Base-by-base conservation (phyloP, 768 basidiomycete genomes). In the Wakefieldia striispora region DNA sequence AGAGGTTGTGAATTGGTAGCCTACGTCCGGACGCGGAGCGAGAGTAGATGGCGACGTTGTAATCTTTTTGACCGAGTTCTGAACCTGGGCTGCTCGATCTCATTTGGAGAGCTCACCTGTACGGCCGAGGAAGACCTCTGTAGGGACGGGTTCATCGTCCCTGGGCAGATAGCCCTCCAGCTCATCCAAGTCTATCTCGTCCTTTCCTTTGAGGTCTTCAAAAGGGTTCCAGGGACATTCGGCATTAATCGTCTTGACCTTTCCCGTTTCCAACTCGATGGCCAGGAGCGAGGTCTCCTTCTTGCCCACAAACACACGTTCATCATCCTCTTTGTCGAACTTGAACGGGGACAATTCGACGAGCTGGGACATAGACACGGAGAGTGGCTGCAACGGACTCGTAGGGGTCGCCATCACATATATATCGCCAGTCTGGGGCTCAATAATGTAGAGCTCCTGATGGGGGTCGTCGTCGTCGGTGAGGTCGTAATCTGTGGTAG, bases 381-480 rank as follows among this genome's bases (percentile, higher is more conserved):
- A 92, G 54, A 99, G 86, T 41, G 88, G 90, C 60, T 93, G 86
- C 36, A 97, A 77, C 2, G 86, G 81, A 43, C 78, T 79, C 13
- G 76, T 75, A 1, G 84, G 83, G 0, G 81, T 78, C 6, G 83
- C 70, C 72, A 91, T 84, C 51, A 97, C 83, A 66, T 89, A 98
- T 56, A 98, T 90, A 61, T 92, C 88, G 7, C 95, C 95, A 5
- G 89, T 86, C 73, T 94, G 89, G 0, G 95, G 95, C 62, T 97
- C 95, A 45, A 97, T 89, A 52, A 97, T 86, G 70, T 95, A 98
- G 38, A 87, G 80, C 65, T 92, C 91, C 58, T 82, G 80, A 23
- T 72, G 66, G 1, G 68, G 62, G 47, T 71, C 64, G 41, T 79
- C 77, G 54, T 85, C 84, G 51, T 77, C 76, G 11, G 68, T 75